Base-by-base conservation (phyloP, 2,329 filamentous ascomycete genomes). In the Thelonectria discophora region DNA sequence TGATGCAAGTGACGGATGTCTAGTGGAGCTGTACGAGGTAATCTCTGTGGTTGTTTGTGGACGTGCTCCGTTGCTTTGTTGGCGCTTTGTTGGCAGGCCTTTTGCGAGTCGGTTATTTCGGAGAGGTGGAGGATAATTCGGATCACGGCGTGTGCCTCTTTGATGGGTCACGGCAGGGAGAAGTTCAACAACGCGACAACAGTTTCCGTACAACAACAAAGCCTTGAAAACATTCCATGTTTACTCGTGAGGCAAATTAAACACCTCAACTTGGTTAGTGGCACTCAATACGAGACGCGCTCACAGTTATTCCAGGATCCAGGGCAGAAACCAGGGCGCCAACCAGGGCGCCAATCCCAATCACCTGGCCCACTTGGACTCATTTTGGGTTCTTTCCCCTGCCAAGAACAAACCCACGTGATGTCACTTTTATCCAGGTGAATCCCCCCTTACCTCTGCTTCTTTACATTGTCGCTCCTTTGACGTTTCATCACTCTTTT, bases 251-350 rank as follows among this genome's bases (percentile, higher is more conserved):
- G 55, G 50, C 65, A 70, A 64, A 68, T 70, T 69, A 58, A 61
- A 32, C 54, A 17, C 51, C 61, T 58, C n/a, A 37, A 56, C 50
- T 62, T 49, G 63, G 34, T 51, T 61, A 52, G 55, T 50, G 55
- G 40, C 21, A 24, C 57, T 56, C 58, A 61, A 67, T 62, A 58
- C 62, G 67, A 71, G 63, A 65, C 66, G 60, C 60, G 47, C 62
- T 60, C 69, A n/a, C n/a, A n/a, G n/a, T n/a, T 71, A 71, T 71
- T 71, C 65, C 68, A 63, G 32, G n/a, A 15, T 5, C 15, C 40
- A 21, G 43, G 47, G 47, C 34, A 64, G n/a, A n/a, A n/a, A n/a
- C n/a, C n/a, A n/a, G n/a, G n/a, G n/a, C n/a, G n/a, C n/a, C n/a
- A n/a, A n/a, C n/a, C n/a, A n/a, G n/a, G n/a, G n/a, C n/a, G n/a